phyloP scores from a whole-genome alignment of 2,329 filamentous ascomycete species.

The Aureobasidium melanogenum region DNA sequence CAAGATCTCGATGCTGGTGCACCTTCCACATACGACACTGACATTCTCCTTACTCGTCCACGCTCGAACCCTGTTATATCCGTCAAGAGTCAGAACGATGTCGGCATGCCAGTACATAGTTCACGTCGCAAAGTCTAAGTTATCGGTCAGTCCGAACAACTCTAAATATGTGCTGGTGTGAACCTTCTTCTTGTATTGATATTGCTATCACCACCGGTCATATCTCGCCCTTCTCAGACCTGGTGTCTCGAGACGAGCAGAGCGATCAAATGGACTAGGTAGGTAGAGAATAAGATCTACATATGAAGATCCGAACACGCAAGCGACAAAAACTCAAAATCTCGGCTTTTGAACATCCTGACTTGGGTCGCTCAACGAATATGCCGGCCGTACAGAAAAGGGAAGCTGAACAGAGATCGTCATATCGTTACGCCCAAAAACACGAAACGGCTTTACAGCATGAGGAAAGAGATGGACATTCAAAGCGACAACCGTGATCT shows the following conservation, averaged over 20 bases:
- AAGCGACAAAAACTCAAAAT: neutral
- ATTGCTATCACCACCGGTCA: neutral
- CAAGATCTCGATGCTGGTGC: no score
- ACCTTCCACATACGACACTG: no score
- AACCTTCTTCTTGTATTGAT: neutral
- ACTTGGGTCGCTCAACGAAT: neutral
- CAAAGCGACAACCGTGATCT: constrained; percentile 2
- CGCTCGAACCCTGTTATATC: no score
- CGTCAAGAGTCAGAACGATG: no score
- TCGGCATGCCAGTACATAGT: no score
- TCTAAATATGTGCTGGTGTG: no score
- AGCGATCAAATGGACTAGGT: neutral
- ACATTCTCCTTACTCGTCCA: no score
- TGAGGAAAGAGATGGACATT: neutral
- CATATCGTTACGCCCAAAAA: neutral
- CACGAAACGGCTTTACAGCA: neutral
- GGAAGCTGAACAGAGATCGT: neutral
- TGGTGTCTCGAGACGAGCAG: neutral
- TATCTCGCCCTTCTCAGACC: neutral
- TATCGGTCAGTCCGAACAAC: no score
- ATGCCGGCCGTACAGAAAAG: neutral
- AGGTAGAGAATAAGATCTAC: neutral
- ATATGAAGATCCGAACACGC: neutral
- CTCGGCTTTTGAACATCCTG: neutral
- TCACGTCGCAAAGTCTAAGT: no score